phyloP scores from a whole-genome alignment of 2,329 filamentous ascomycete species.

The Colletotrichum sp. region DNA sequence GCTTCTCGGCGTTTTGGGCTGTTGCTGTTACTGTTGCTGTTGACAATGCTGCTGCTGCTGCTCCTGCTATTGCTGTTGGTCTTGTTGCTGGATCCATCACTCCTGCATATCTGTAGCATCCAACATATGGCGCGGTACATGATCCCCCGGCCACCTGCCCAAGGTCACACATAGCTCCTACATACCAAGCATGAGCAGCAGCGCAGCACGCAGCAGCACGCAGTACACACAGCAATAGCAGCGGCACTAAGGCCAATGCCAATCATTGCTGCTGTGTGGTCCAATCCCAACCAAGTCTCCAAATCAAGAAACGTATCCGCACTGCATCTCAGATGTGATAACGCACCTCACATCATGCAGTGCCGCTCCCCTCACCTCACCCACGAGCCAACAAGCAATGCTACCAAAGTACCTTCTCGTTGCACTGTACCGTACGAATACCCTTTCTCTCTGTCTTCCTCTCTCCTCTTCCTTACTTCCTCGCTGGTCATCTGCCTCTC shows the following conservation, averaged over 20 bases:
- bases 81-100: not conserved
- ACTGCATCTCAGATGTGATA: constrained; percentile 17
- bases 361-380: not conserved
- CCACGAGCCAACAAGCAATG: not conserved
- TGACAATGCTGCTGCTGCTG: not conserved
- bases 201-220: not conserved
- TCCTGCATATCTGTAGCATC: not conserved
- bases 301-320: not conserved
- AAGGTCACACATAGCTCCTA: not conserved
- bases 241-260: not conserved
- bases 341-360: constrained; percentile 6
- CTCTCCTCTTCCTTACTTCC: not conserved
- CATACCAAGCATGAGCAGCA: not conserved
- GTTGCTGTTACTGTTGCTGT: not conserved
- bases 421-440: not conserved
- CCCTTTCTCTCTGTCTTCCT: not conserved
- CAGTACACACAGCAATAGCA: not conserved
- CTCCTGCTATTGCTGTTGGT: too few relatives aligned
- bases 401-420: not conserved
- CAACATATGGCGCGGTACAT: not conserved
- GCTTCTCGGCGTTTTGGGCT: not conserved
- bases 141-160: not conserved
- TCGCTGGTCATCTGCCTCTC: not conserved
- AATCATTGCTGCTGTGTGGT: not conserved
- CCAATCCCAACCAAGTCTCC: not conserved